A percentile compares a stretch with the other conserved stretches of the same genome.
Conservation (phyloP, 2,329 filamentous ascomycete genomes). For the Monilinia polystroma region DNA sequence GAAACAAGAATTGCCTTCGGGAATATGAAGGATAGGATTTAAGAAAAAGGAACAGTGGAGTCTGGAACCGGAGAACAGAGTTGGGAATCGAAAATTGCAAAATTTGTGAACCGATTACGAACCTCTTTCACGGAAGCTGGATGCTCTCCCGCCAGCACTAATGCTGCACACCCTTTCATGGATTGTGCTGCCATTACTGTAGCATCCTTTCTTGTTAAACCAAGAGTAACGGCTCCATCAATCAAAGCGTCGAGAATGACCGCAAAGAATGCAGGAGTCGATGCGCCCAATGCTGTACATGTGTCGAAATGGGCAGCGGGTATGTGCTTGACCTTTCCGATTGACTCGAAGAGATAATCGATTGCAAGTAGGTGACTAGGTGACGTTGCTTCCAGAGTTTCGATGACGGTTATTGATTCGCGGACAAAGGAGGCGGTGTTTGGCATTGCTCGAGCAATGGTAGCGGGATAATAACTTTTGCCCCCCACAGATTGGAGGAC, state of each 20-base stretch:
- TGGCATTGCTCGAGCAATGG: slow-evolving; percentile 18
- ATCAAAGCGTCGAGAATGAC: slow-evolving; percentile 21
- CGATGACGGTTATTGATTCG: slow-evolving; percentile 16
- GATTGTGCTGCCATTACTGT: slow-evolving; percentile 44
- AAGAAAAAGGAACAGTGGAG: too few relatives aligned
- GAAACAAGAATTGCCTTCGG: too few relatives aligned
- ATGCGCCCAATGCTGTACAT: slow-evolving; percentile 42
- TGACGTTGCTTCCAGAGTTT: slow-evolving; percentile 4
- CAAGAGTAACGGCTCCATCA: slow-evolving; percentile 32
- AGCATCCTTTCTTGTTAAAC: slow-evolving; percentile 59
- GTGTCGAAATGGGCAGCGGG: slow-evolving; percentile 12
- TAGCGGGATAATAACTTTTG: slow-evolving; percentile 10
- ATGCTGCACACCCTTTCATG: slow-evolving; percentile 50
- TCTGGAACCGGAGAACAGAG: too few relatives aligned
- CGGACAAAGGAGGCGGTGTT: slow-evolving; percentile 17
- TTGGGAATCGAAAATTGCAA: too few relatives aligned
- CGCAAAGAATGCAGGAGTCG: slow-evolving; percentile 21
- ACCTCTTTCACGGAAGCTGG: slow-evolving; percentile 50
- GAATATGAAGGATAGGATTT: too few relatives aligned
- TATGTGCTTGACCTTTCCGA: slow-evolving; percentile 14
- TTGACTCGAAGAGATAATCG: slow-evolving; percentile 15
- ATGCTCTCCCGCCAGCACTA: slow-evolving; percentile 50
- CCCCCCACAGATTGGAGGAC: slow-evolving; percentile 11
- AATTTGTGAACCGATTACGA: too few relatives aligned
- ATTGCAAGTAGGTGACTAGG: slow-evolving; percentile 5